Percentiles rank a stretch among this genome's conserved stretches.
Conservation (phyloP, 169 alveolate species). For the Plasmodium coatneyi region DNA sequence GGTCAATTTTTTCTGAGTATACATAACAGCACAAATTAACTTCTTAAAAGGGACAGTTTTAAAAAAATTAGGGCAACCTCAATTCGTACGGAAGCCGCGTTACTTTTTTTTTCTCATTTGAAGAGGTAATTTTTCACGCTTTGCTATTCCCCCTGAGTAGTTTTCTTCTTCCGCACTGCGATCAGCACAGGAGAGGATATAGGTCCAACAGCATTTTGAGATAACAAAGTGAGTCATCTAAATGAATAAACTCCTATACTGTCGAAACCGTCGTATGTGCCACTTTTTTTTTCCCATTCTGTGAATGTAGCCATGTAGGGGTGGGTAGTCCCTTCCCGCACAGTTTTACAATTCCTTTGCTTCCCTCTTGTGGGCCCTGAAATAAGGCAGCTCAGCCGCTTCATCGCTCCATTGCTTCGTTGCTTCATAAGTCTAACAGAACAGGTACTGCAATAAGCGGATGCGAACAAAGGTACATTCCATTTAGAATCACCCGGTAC, state of each 20-base stretch:
- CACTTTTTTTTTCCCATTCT: not conserved
- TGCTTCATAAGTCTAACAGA: not conserved
- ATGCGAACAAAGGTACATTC: not conserved
- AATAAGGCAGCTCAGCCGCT: not conserved
- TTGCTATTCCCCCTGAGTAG: not conserved
- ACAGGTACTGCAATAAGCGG: not conserved
- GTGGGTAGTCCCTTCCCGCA: not conserved
- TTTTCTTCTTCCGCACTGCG: not conserved
- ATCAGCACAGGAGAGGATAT: not conserved
- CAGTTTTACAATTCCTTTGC: not conserved
- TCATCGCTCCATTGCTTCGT: not conserved
- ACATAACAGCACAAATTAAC: too few species aligned
- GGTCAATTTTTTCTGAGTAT: too few species aligned
- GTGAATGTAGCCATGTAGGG: not conserved
- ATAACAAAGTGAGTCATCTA: not conserved
- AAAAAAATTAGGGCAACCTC: not conserved
- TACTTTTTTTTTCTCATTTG: not conserved
- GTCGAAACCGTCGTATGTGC: not conserved
- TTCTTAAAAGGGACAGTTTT: not conserved
- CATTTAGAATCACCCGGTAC: not conserved
- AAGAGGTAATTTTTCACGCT: not conserved
- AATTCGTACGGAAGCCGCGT: not conserved
- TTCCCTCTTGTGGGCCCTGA: not conserved
- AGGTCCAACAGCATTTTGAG: not conserved
- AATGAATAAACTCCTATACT: not conserved